A percentile compares a stretch with the other conserved stretches of the same genome.
Conservation (phyloP, 2,329 filamentous ascomycete genomes). For the Cercospora nicotianae region DNA sequence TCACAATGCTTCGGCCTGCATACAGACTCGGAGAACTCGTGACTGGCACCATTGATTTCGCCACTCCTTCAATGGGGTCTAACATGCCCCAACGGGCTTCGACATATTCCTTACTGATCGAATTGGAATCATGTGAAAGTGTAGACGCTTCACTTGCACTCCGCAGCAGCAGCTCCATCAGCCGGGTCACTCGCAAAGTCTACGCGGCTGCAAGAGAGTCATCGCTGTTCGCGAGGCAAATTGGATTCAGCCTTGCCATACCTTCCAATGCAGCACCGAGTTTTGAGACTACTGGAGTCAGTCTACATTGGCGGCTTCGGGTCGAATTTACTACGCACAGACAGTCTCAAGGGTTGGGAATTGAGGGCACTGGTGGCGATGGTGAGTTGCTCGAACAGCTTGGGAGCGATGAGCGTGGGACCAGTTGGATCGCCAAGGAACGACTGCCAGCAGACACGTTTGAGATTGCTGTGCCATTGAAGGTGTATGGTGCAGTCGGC, state of each 20-base stretch:
- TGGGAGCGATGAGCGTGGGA: conserved; percentile 39
- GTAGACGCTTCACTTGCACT: conserved; percentile 79
- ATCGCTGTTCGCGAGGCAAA: conserved; percentile 73
- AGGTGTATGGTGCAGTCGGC: conserved; percentile 38
- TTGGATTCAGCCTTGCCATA: conserved; percentile 80
- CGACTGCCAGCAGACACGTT: conserved; percentile 39
- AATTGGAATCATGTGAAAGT: conserved; percentile 82
- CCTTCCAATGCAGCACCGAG: conserved; percentile 82
- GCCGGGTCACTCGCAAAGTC: conserved; percentile 79
- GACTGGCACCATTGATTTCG: conserved; percentile 81
- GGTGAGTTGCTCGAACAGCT: conserved; percentile 39
- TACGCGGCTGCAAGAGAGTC: conserved; percentile 78
- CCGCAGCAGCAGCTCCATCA: conserved; percentile 79
- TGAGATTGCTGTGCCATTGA: conserved; percentile 41
- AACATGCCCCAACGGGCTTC: conserved; percentile 52
- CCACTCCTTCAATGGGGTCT: conserved; percentile 36
- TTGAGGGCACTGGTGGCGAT: conserved; percentile 56
- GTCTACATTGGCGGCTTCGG: conserved; percentile 81
- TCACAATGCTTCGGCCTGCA: conserved; percentile 83
- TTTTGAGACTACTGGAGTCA: conserved; percentile 86
- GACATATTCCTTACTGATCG: conserved; percentile 80
- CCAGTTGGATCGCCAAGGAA: conserved; percentile 38
- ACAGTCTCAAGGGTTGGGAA: conserved; percentile 25
- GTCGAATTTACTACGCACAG: conserved; percentile 81
- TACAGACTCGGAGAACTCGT: conserved; percentile 88